Conservation (phyloP, 148 eudicot species). For the Diospyros lotus region DNA sequence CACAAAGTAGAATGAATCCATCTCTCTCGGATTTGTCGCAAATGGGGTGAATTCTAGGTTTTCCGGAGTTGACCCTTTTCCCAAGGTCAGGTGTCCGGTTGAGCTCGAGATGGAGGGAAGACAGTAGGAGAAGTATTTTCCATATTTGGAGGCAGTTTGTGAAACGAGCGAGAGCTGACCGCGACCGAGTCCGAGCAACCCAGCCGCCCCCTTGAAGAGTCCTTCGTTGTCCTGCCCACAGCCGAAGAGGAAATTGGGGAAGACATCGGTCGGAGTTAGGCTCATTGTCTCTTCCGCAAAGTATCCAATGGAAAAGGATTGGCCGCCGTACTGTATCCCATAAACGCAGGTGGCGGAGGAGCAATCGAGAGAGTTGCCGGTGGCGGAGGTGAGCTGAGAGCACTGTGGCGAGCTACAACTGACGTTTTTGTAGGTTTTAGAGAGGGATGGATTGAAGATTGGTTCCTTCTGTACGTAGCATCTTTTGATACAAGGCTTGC, state of each 20-base stretch:
- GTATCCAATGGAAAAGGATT: conserved; percentile 11
- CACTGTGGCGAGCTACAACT: conserved; percentile 46
- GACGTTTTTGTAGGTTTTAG: conserved; percentile 20
- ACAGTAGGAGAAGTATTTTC: no score
- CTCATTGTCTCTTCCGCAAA: conserved; percentile 12
- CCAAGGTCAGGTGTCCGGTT: no score
- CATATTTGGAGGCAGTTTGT: no score
- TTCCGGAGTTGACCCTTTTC: no score
- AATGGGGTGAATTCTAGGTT: no score
- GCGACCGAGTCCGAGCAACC: no score
- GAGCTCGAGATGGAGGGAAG: neutral
- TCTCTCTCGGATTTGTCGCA: no score
- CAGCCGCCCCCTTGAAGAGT: neutral
- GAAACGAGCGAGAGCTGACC: no score
- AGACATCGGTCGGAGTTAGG: conserved; percentile 4
- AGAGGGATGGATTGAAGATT: no score
- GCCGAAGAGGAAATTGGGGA: conserved; percentile 17
- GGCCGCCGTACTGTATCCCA: conserved; percentile 13
- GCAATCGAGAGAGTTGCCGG: conserved; percentile 20
- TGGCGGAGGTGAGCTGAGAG: conserved; percentile 39
- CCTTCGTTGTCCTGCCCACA: conserved; percentile 25
- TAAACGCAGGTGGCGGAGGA: conserved; percentile 1
- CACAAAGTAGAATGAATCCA: no score
- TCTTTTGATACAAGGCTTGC: conserved; percentile 41
- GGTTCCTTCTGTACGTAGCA: no score